Percentiles rank a stretch among this genome's conserved stretches.
Conservation (phyloP, 352 stramenopile genomes). For the Phytopythium ostracodes region DNA sequence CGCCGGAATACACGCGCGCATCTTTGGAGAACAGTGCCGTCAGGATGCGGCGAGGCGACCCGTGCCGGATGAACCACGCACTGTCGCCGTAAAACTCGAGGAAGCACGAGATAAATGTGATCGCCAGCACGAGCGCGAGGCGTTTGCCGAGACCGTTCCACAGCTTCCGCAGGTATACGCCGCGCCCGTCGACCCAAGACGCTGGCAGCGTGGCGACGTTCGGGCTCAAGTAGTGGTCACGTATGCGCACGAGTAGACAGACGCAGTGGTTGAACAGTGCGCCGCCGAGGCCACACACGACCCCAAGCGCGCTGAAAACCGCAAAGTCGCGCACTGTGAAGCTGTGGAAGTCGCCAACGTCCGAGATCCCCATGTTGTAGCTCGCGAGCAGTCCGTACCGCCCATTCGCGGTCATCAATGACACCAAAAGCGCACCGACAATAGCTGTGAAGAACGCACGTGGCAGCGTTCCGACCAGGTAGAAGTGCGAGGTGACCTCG, state of each 20-base stretch:
- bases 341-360: constrained; percentile 32
- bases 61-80: constrained; percentile 77
- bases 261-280: constrained; percentile 69
- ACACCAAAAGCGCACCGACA: constrained; percentile 61
- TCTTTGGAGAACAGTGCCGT: constrained; percentile 61
- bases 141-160: constrained; percentile 60
- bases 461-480: constrained; percentile 72
- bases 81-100: constrained; percentile 78
- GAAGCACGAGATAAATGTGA: constrained; percentile 65
- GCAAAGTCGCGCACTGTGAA: constrained; percentile 48
- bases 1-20: constrained; percentile 40
- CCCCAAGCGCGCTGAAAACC: constrained; percentile 63
- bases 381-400: constrained; percentile 73
- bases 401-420: constrained; percentile 58
- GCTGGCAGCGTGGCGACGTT: constrained; percentile 7
- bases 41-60: constrained; percentile 60
- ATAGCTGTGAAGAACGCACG: constrained; percentile 79
- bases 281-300: constrained; percentile 63
- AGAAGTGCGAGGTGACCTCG: constrained; percentile 84
- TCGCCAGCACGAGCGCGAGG: constrained; percentile 43
- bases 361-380: constrained; percentile 58
- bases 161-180: constrained; percentile 11
- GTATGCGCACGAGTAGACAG: constrained; percentile 53
- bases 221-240: constrained; percentile 43
- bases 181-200: constrained; percentile 9